Evolutionary conservation across 257 asterid species (phyloP).

Genomic region (Solanum arcanum): DNA sequence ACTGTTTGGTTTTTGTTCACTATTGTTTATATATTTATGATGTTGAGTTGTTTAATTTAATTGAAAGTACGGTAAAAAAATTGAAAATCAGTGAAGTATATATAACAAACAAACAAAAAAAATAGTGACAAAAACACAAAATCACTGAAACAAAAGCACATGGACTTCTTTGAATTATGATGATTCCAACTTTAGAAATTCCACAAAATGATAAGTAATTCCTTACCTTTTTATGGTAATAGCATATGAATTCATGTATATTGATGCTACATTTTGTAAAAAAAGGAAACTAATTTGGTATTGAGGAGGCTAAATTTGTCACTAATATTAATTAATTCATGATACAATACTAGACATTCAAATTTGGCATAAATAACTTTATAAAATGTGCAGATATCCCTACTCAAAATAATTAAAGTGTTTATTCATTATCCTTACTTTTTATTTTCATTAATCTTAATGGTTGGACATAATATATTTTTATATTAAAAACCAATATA

Average conservation of each 20-base stretch:
- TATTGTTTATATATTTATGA: not conserved
- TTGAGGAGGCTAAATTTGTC: not conserved
- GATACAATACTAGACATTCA: not conserved
- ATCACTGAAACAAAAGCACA: not conserved
- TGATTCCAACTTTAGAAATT: not conserved
- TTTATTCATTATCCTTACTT: no score
- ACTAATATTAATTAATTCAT: not conserved
- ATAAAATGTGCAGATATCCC: no score
- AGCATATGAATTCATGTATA: not conserved
- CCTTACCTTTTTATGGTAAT: not conserved
- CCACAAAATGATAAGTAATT: no score
- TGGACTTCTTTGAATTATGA: not conserved
- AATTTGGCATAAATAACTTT: not conserved
- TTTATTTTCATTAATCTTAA: no score
- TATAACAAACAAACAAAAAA: no score
- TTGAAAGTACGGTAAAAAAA: not conserved
- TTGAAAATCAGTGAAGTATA: not conserved
- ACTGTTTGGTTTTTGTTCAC: no score
- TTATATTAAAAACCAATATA: no score
- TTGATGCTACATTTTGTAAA: not conserved
- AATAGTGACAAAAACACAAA: not conserved
- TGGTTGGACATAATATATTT: no score
- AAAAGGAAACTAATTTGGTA: not conserved
- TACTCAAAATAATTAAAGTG: no score
- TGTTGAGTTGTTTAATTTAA: not conserved